Conservation (phyloP, 2,329 filamentous ascomycete species). For the Penicillium sp. region DNA sequence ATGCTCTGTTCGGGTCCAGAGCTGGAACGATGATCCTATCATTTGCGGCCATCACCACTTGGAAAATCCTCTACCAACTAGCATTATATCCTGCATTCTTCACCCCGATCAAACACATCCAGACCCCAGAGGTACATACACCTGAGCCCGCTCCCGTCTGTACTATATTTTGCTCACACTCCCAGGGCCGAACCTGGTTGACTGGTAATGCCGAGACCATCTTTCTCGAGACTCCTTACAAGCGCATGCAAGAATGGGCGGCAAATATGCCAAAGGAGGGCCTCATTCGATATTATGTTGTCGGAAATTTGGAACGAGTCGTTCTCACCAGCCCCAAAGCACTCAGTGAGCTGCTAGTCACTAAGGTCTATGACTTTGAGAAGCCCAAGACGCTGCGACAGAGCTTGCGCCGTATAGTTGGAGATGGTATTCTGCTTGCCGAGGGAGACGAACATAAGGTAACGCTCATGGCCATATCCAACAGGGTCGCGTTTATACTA, state of each 20-base stretch:
- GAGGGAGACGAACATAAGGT: conserved; percentile 91
- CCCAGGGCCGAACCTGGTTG: conserved; percentile 50
- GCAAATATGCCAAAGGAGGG: conserved; percentile 69
- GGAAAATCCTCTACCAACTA: conserved; percentile 42
- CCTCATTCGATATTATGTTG: conserved; percentile 68
- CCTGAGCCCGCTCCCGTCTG: neutral
- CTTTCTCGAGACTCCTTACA: conserved; percentile 48
- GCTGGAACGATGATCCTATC: conserved; percentile 31
- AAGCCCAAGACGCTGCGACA: conserved; percentile 63
- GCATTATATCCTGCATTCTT: conserved; percentile 65
- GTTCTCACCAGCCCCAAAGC: conserved; percentile 67
- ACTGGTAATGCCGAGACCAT: conserved; percentile 53
- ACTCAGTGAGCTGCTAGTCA: conserved; percentile 72
- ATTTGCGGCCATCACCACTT: conserved; percentile 30
- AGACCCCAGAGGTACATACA: conserved; percentile 54
- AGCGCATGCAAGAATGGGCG: conserved; percentile 56
- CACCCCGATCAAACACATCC: conserved; percentile 64
- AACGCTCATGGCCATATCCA: neutral
- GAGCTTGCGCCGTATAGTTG: conserved; percentile 46
- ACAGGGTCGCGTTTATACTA: neutral
- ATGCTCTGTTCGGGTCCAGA: conserved; percentile 39
- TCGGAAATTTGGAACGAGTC: conserved; percentile 69
- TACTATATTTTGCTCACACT: conserved; percentile 4
- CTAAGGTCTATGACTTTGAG: conserved; percentile 71
- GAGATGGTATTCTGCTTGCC: conserved; percentile 66